phyloP scores from a whole-genome alignment of 495 filamentous ascomycete species.

The Xylaria longipes region DNA sequence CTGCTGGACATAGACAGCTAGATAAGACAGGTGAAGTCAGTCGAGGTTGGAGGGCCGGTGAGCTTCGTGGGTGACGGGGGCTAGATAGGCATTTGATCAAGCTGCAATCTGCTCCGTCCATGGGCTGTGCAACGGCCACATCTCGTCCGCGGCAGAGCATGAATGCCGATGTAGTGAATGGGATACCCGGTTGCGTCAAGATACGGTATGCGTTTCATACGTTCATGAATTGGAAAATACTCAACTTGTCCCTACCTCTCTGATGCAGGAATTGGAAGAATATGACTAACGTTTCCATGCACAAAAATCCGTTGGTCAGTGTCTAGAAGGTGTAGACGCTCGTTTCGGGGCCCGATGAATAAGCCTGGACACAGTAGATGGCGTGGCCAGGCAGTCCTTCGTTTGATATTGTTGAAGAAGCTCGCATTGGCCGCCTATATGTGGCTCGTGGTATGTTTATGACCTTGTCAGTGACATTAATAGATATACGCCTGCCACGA shows the following conservation, averaged over 20 bases:
- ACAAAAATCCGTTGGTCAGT: neutral
- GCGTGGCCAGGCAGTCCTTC: neutral
- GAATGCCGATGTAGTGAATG: neutral
- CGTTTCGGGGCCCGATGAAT: neutral
- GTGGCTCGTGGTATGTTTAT: no score
- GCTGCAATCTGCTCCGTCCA: neutral
- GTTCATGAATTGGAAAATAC: neutral
- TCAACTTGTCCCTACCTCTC: neutral
- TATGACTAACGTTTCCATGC: neutral
- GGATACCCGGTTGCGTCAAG: neutral
- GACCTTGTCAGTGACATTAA: no score
- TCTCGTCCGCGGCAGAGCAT: neutral
- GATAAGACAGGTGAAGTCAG: neutral
- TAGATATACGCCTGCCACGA: no score
- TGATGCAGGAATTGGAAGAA: neutral
- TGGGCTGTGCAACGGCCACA: neutral
- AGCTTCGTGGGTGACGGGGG: neutral
- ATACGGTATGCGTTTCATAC: neutral
- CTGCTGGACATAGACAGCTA: neutral
- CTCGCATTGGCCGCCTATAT: no score
- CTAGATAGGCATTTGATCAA: neutral
- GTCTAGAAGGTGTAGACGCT: neutral
- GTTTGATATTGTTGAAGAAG: no score
- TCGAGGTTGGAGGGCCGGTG: neutral
- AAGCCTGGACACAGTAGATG: neutral